Conservation (phyloP, 441 rosid genomes). For the Pelargonium cotyledonis region DNA sequence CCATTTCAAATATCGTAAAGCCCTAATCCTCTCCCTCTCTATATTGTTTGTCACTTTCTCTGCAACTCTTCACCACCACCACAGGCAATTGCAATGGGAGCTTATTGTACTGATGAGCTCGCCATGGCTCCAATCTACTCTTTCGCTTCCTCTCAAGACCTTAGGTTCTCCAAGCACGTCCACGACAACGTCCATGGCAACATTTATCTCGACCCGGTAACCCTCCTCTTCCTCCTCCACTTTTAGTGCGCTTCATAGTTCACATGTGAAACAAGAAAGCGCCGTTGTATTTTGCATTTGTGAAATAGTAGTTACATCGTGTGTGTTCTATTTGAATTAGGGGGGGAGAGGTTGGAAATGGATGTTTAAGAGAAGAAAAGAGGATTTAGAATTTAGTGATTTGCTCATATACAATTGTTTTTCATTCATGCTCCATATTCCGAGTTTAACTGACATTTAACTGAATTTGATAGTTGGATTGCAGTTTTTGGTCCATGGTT, state of each 20-base stretch:
- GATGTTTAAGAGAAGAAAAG: background rate
- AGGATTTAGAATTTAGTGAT: background rate
- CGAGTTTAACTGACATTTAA: background rate
- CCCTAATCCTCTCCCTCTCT: background rate
- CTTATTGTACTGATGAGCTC: constrained; percentile 4
- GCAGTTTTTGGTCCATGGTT: background rate
- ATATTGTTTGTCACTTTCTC: background rate
- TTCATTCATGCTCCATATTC: too few relatives aligned
- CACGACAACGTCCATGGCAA: constrained; percentile 85
- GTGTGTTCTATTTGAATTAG: background rate
- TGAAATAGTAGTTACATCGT: background rate
- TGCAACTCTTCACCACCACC: background rate
- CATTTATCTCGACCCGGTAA: constrained; percentile 74
- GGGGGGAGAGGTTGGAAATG: background rate
- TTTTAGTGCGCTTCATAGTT: too few relatives aligned
- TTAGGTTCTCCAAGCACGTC: constrained; percentile 42
- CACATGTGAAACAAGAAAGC: background rate
- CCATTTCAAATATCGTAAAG: background rate
- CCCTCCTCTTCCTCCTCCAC: background rate
- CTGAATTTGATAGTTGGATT: background rate
- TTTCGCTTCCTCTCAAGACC: constrained; percentile 4
- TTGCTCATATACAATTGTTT: background rate
- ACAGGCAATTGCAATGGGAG: background rate
- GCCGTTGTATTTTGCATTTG: background rate
- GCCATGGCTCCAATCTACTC: constrained; percentile 2